phyloP scores from a whole-genome alignment of 1,284 basidiomycete genomes.

The Trichosporon coremiiforme region DNA sequence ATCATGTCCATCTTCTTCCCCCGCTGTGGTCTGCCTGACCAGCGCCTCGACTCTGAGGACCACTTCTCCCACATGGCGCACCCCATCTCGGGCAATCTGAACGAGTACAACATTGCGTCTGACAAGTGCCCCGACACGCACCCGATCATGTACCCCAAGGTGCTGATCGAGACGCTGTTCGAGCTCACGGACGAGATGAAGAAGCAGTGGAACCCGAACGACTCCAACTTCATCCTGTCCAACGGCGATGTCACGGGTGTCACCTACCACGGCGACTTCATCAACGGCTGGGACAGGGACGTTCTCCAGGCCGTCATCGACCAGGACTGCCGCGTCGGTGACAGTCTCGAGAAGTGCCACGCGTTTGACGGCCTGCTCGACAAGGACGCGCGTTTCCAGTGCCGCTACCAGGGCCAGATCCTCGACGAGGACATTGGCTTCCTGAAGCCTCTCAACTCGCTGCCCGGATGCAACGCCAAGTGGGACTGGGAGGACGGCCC shows the following conservation, averaged over 20 bases:
- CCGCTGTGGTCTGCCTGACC: conserved; percentile 42
- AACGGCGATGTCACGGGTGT: conserved; percentile 56
- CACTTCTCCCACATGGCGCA: conserved; percentile 57
- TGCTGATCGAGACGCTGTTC: conserved; percentile 7
- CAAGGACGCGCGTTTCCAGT: conserved; percentile 3
- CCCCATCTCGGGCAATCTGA: conserved; percentile 41
- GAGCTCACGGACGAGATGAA: conserved; percentile 14
- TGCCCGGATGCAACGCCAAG: conserved; percentile 48
- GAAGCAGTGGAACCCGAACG: conserved; percentile 17
- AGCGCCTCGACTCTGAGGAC: conserved; percentile 54
- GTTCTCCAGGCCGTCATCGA: conserved; percentile 51
- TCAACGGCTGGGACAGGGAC: conserved; percentile 54
- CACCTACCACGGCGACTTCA: conserved; percentile 56
- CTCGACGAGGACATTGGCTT: conserved; percentile 27
- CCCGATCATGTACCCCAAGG: conserved; percentile 45
- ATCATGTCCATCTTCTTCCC: conserved; percentile 40
- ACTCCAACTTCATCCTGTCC: conserved; percentile 31
- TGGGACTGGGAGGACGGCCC: conserved; percentile 33
- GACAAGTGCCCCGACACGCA: conserved; percentile 26
- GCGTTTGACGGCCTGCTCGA: conserved; percentile 8
- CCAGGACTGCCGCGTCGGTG: conserved; percentile 41
- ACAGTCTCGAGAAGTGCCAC: conserved; percentile 17
- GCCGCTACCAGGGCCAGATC: conserved; percentile 26
- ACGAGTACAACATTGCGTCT: neutral
- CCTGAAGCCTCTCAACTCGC: conserved; percentile 23